Percentiles rank a stretch among this genome's conserved stretches.
Evolutionary conservation across 331 rosid genomes (phyloP).

Genomic region (Erythrophleum ivorense): DNA sequence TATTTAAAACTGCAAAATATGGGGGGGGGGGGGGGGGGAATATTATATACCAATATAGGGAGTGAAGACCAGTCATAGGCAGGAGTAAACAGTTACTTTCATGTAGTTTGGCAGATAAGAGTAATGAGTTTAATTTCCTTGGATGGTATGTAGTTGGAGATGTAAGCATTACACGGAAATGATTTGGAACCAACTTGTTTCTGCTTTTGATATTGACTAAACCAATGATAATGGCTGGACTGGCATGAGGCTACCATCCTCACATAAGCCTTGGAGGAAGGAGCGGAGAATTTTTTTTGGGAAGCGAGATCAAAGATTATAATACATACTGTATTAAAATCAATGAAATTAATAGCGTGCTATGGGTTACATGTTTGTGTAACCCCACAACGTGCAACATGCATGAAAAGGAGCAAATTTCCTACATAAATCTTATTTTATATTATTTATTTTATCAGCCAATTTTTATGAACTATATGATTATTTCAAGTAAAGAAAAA

Average conservation of each 20-base stretch:
- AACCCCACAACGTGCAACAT: too few species aligned
- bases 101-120: neutral
- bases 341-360: too few species aligned
- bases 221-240: neutral
- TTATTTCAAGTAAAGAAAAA: too few species aligned
- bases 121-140: neutral
- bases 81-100: neutral
- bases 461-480: too few species aligned
- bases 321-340: too few species aligned
- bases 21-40: too few species aligned
- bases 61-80: constrained; percentile 1
- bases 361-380: too few species aligned
- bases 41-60: neutral
- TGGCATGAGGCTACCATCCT: constrained; percentile 6
- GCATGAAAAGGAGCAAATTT: too few species aligned
- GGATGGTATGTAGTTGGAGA: neutral
- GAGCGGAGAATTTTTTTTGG: too few species aligned
- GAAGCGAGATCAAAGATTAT: too few species aligned
- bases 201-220: neutral
- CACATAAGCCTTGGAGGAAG: neutral
- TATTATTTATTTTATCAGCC: too few species aligned
- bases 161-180: neutral
- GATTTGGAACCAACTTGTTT: constrained; percentile 32
- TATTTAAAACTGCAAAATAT: neutral
- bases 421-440: too few species aligned